These are phyloP conservation scores for Aspergillus japonicus DNA, from an alignment of 2,329 filamentous ascomycete genomes.

Conservation along the genomic window DNA sequence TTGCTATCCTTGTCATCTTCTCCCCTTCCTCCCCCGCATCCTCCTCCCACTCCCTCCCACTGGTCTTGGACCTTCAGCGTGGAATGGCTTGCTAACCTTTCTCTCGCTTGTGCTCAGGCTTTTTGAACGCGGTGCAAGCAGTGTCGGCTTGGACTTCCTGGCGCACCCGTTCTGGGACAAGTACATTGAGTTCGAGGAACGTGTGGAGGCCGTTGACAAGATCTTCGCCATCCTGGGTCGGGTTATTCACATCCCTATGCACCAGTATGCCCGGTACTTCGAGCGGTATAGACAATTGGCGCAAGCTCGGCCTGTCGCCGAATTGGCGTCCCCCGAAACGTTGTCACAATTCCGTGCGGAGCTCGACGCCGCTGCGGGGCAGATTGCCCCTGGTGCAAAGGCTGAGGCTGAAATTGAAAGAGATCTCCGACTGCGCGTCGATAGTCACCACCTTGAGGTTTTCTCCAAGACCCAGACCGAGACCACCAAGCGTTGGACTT, in stretches of 20 bases:
- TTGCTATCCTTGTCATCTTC: slow-evolving; percentile 48
- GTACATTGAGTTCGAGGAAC: slow-evolving; percentile 95
- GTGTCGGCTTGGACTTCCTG: slow-evolving; percentile 88
- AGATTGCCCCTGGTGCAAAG: slow-evolving; percentile 47
- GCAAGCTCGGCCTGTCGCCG: slow-evolving; percentile 67
- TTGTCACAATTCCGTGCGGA: slow-evolving; percentile 70
- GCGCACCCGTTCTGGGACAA: slow-evolving; percentile 99
- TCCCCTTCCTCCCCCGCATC: slow-evolving; percentile 32
- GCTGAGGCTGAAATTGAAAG: slow-evolving; percentile 78
- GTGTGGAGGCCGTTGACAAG: slow-evolving; percentile 76
- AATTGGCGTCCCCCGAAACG: slow-evolving; percentile 68
- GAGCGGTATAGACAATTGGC: slow-evolving; percentile 81
- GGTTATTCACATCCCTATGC: slow-evolving; percentile 86
- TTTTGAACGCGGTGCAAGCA: slow-evolving; percentile 83
- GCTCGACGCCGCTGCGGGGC: slow-evolving; percentile 57
- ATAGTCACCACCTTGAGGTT: slow-evolving; percentile 74
- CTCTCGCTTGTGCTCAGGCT: slow-evolving; percentile 56
- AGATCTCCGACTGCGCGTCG: slow-evolving; percentile 76
- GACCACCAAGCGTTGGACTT: slow-evolving; percentile 90
- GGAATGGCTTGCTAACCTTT: slow-evolving; percentile 40
- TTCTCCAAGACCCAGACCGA: slow-evolving; percentile 82
- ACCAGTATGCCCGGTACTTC: slow-evolving; percentile 93
- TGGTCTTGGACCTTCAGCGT: slow-evolving; percentile 14
- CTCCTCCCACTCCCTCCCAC: slow-evolving; percentile 31
- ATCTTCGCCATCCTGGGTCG: slow-evolving; percentile 82